Conservation (phyloP, 257 asterid genomes). For the Fraxinus pennsylvanica region DNA sequence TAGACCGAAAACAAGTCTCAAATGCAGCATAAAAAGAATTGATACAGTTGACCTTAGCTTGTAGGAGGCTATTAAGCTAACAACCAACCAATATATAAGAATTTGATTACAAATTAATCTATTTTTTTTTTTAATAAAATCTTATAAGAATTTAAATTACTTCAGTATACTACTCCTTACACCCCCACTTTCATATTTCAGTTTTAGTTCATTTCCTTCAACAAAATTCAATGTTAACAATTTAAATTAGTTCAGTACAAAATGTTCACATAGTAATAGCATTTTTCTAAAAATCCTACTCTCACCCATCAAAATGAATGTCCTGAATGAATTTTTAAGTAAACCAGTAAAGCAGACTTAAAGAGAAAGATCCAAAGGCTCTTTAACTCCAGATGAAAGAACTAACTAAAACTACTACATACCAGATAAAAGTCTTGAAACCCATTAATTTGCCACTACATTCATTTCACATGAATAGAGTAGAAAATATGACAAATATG, state of each 20-base stretch:
- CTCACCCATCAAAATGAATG: background rate
- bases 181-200: background rate
- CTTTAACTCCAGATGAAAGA: background rate
- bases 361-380: background rate
- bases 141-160: no score
- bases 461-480: background rate
- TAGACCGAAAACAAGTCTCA: slow-evolving; percentile 8
- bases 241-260: background rate
- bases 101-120: no score
- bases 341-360: background rate
- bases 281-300: background rate
- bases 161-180: background rate
- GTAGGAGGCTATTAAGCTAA: no score
- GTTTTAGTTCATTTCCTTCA: background rate
- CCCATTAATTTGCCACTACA: background rate
- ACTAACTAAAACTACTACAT: background rate
- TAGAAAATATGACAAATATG: background rate
- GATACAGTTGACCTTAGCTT: background rate
- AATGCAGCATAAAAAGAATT: slow-evolving; percentile 3
- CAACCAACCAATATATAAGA: no score
- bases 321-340: background rate
- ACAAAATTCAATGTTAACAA: background rate
- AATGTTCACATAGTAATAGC: background rate
- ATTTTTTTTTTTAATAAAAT: no score
- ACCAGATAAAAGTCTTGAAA: background rate